Evolutionary conservation across 2,329 filamentous ascomycete species (phyloP), one percentile per base, ranked within the genome.

Genomic region (Chalaropsis thielavioides): DNA sequence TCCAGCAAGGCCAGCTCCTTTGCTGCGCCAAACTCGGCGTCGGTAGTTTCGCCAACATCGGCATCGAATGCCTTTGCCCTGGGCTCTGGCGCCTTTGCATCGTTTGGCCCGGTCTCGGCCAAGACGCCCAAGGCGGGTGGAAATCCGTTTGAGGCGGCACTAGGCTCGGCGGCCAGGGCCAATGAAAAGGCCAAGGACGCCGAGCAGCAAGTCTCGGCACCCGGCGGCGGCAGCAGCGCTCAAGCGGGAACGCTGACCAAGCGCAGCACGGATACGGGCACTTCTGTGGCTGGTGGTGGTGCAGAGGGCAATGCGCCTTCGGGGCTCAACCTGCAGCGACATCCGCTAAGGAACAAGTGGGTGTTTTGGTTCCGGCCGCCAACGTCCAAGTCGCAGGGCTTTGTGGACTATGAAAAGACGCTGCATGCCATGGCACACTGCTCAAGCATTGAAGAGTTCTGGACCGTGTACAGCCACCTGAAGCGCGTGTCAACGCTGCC

Each of bases 361-460:
- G 87, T 95, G 41, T 90, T 97, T 74, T 97, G 94, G 91, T 99
- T 95, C 76, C 85, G 94, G 67, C 94, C 94, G 46, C 94, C 94
- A 61, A 96, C 95, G 71, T 92, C 90, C 69, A 99, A 99, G 78
- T 94, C 92, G 69, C 92, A 94, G 72, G 84, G 84, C 49, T 86
- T 81, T 72, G 83, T 87, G 71, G 92, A 97, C 75, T 99, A 99
- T 75, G 94, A 99, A 75, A 96, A 97, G 76, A 97, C 92, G 6
- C 86, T 95, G 68, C 88, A 94, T 71, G 84, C 91, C 46, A 85
- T 97, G 72, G 92, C 90, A 70, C 83, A 83, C 65, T 89, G 95
- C 72, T 82, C 82, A 67, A 90, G 89, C 5, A 90, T 84, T 61
- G 91, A 97, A 76, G 89, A 94, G 67, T 97, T 99, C 74, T 96